A percentile compares a stretch with the other conserved stretches of the same genome.
These are phyloP conservation scores for Fusarium sp. DNA, from an alignment of 2,329 filamentous ascomycete species.

Conservation along the genomic window DNA sequence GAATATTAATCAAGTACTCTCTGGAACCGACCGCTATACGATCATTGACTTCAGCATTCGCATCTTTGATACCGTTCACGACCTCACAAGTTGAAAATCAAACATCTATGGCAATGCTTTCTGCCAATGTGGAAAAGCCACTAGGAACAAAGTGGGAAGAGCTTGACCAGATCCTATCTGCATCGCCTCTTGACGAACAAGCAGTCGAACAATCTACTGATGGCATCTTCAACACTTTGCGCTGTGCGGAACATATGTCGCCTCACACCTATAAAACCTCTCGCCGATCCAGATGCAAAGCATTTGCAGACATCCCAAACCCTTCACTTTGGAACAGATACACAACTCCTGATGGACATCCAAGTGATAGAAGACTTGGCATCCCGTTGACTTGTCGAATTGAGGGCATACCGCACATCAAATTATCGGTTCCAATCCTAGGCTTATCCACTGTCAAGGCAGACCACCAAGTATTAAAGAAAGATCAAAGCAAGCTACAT, in stretches of 20 bases:
- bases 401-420: conserved; percentile 13
- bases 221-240: neutral
- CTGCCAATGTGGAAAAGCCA: neutral
- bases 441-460: neutral
- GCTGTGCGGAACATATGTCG: neutral
- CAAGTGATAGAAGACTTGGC: conserved; percentile 8
- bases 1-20: conserved; percentile 1
- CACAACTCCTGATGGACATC: neutral
- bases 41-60: neutral
- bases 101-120: neutral
- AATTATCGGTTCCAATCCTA: conserved; percentile 12
- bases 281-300: neutral
- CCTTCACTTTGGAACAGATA: neutral
- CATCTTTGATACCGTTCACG: neutral
- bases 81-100: neutral
- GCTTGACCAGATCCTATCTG: neutral
- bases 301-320: neutral
- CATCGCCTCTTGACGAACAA: neutral
- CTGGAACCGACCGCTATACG: neutral
- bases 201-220: neutral
- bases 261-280: conserved; percentile 2
- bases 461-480: neutral
- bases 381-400: conserved; percentile 7
- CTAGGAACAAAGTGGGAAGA: neutral
- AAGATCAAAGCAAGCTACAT: conserved; percentile 3